phyloP scores from a whole-genome alignment of 2,329 filamentous ascomycete species.

The Pezicula radicicola region DNA sequence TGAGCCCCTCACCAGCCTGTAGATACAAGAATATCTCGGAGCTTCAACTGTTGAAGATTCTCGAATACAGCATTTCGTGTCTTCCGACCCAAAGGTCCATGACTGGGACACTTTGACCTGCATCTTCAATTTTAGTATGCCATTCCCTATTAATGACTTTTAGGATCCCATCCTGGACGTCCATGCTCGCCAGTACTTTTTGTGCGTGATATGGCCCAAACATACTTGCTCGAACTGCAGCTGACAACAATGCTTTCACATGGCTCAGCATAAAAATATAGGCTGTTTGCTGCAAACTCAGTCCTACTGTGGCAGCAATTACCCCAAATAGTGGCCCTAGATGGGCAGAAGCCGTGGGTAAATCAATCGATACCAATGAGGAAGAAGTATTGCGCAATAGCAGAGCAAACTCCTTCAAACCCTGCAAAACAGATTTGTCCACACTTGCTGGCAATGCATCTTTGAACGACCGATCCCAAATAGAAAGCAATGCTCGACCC shows the following conservation, averaged over 20 bases:
- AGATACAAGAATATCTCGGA: not conserved
- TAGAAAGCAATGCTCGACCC: conserved; percentile 68
- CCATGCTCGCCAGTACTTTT: conserved; percentile 60
- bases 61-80: conserved; percentile 79
- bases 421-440: conserved; percentile 16
- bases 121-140: conserved; percentile 57
- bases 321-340: conserved; percentile 70
- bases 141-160: conserved; percentile 58
- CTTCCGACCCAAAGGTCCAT: conserved; percentile 83
- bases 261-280: conserved; percentile 77
- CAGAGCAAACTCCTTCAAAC: conserved; percentile 22
- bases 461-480: conserved; percentile 73
- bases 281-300: conserved; percentile 60
- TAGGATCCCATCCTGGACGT: conserved; percentile 55
- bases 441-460: conserved; percentile 28
- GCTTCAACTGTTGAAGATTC: conserved; percentile 77
- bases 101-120: conserved; percentile 71
- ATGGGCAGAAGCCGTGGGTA: conserved; percentile 56
- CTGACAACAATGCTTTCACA: conserved; percentile 72
- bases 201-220: conserved; percentile 82
- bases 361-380: conserved; percentile 12
- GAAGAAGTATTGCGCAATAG: conserved; percentile 20
- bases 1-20: no score
- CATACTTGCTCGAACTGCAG: conserved; percentile 72
- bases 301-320: conserved; percentile 57